Evolutionary conservation across 2,329 filamentous ascomycete genomes (phyloP).

Genomic region (Monosporascus sp.): DNA sequence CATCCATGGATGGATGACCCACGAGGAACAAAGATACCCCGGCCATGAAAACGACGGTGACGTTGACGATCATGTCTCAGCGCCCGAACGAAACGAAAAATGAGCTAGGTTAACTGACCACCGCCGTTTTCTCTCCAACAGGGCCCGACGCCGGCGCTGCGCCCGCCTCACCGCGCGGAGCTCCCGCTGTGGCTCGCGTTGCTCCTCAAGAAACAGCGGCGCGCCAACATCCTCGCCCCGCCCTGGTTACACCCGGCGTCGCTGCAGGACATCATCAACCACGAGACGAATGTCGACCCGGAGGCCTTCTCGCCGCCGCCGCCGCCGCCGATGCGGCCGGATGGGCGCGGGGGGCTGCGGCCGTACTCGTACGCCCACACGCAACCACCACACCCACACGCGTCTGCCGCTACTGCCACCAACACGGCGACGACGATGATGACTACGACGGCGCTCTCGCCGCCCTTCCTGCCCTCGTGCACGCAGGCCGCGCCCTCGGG

Average conservation of each 20-base stretch:
- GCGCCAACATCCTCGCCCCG: constrained; percentile 88
- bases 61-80: too few species aligned
- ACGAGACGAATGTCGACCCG: constrained; percentile 70
- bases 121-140: constrained; percentile 33
- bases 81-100: background rate
- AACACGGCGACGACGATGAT: constrained; percentile 20
- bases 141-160: constrained; percentile 73
- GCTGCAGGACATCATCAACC: constrained; percentile 70
- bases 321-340: constrained; percentile 52
- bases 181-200: constrained; percentile 93
- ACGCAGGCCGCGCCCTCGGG: constrained; percentile 64
- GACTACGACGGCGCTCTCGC: constrained; percentile 39
- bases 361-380: constrained; percentile 16
- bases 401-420: constrained; percentile 17
- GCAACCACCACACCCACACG: constrained; percentile 7
- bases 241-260: constrained; percentile 79
- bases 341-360: constrained; percentile 39
- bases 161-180: constrained; percentile 73
- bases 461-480: constrained; percentile 76
- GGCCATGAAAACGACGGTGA: too few species aligned
- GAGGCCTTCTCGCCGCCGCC: constrained; percentile 75
- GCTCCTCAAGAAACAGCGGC: constrained; percentile 87
- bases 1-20: background rate
- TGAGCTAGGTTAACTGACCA: background rate
- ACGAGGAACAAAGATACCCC: too few species aligned